phyloP scores from a whole-genome alignment of 306 rosid genomes.

The Ammopiptanthus mongolicus region DNA sequence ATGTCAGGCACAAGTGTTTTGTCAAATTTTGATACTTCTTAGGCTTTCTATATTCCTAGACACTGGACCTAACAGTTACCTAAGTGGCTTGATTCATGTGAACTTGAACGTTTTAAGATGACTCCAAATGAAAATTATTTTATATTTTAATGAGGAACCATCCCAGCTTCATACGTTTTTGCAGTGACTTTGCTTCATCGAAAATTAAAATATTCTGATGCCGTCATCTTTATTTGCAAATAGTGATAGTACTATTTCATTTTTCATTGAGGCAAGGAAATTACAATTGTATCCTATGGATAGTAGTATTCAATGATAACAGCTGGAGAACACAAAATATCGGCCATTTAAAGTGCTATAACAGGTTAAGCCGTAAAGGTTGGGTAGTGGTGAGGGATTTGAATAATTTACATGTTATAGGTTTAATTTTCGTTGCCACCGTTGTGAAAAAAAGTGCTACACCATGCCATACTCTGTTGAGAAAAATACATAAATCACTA shows the following conservation, averaged over 20 bases:
- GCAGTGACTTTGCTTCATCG: not conserved
- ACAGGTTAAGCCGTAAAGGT: no score
- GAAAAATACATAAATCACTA: not conserved
- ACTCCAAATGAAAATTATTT: not conserved
- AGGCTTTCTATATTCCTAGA: not conserved
- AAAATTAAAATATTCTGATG: not conserved
- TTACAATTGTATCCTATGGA: not conserved
- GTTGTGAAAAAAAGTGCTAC: no score
- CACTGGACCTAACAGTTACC: not conserved
- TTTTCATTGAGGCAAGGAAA: not conserved
- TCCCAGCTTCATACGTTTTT: not conserved
- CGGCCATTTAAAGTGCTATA: not conserved
- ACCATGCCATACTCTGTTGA: not conserved
- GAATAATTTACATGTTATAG: no score
- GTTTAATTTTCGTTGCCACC: no score
- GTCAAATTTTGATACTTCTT: not conserved
- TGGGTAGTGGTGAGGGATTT: no score
- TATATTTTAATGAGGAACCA: not conserved
- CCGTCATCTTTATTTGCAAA: not conserved
- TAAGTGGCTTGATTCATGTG: constrained; percentile 1
- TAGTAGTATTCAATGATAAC: not conserved
- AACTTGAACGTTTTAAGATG: not conserved
- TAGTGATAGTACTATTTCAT: not conserved
- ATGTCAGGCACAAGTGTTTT: not conserved
- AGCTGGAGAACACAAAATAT: not conserved